Evolutionary conservation across 768 basidiomycete species (phyloP), one percentile per base, ranked within the genome.

Genomic region (Rhodotorula paludigena): DNA sequence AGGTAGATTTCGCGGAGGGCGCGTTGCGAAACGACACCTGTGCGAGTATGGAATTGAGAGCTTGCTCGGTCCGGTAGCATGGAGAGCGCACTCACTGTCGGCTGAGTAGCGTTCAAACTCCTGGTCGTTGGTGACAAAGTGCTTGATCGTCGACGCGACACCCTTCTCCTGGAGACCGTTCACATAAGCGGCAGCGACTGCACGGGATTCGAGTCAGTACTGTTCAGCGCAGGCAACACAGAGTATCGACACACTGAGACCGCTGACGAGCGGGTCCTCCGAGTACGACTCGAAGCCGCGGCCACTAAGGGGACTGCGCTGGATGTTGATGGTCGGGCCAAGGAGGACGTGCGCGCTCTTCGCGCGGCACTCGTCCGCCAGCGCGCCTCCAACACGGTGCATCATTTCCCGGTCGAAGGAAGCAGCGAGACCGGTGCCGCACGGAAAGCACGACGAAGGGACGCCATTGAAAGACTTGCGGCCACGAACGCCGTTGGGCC

Each of bases 371-470:
- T 86, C 85, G 32, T 84, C 82, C 5, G 81, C 84, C 4, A 86
- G 78, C 20, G 83, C 82, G 51, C 81, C 75, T 16, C 84, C 85
- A 28, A 85, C 79, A 44, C 79, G 72, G 23, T 68, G 68, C 20
- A 82, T 81, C 12, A 85, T 81, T 7, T 82, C 81, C 6, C 82
- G 71, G 63, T 85, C 84, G 69, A 85, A 85, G 0, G 84, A 83
- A 10, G 84, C 82, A 11, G 82, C 85, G 9, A 86, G 73, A 16
- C 82, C 84, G 7, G 84, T 85, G 12, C 83, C 84, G 4, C 81
- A 81, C 0, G 85, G 85, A 76, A 85, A 84, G 69, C 84, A 85
- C 60, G 81, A 84, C 3, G 84, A 80, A 0, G 83, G 82, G 18
- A 82, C 20, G 23, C 72, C 64, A 32, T 66, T 66, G 62, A 68